Evolutionary conservation across 495 filamentous ascomycete species (phyloP).

Genomic region (Penicillium crystallinum): DNA sequence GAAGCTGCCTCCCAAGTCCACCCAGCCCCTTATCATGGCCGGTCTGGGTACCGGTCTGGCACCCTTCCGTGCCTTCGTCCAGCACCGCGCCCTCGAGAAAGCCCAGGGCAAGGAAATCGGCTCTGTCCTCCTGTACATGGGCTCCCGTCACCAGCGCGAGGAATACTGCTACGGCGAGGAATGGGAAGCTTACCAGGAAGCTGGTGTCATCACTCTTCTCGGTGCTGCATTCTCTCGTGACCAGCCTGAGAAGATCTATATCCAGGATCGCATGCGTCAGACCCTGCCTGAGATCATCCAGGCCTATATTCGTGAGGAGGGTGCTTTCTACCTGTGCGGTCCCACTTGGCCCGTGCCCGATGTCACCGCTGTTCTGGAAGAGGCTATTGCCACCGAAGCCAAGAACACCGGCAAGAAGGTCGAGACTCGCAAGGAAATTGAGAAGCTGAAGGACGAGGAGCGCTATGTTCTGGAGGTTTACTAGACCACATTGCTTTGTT

Average conservation of each 20-base stretch:
- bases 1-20: constrained; percentile 85
- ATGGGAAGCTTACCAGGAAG: constrained; percentile 96
- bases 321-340: constrained; percentile 93
- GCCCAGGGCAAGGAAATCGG: constrained; percentile 92
- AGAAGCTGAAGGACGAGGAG: constrained; percentile 87
- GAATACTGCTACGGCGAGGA: constrained; percentile 99
- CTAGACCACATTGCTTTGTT: constrained; percentile 36
- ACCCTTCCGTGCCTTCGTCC: constrained; percentile 95
- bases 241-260: constrained; percentile 98
- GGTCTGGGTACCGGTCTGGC: constrained; percentile 97
- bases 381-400: constrained; percentile 81
- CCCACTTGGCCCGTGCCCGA: constrained; percentile 99
- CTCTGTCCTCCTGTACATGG: constrained; percentile 90
- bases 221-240: constrained; percentile 95
- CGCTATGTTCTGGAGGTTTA: constrained; percentile 97
- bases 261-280: constrained; percentile 96
- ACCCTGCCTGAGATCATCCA: constrained; percentile 77
- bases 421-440: constrained; percentile 88
- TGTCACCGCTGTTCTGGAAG: constrained; percentile 87
- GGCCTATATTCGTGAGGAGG: constrained; percentile 83
- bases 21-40: constrained; percentile 95
- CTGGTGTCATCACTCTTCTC: constrained; percentile 89
- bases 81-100: constrained; percentile 96
- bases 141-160: constrained; percentile 92
- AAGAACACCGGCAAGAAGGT: constrained; percentile 68